Base-by-base conservation (phyloP, 164 flowering plant genomes). In the Dillenia turbinata region DNA sequence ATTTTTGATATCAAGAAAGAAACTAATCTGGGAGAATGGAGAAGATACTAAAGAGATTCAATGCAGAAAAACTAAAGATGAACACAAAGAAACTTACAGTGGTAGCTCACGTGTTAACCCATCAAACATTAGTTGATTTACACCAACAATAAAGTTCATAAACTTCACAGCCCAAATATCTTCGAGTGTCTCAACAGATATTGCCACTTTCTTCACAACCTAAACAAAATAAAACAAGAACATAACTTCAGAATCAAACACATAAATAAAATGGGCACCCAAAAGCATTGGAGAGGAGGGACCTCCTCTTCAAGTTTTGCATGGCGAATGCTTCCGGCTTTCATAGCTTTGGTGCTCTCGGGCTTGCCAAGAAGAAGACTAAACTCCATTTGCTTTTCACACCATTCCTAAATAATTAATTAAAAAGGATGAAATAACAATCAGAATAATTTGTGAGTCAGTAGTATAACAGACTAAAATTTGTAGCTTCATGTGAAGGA, bases 91-190 rank as follows among this genome's bases (percentile, higher is more conserved):
- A 62, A 76, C 98, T 85, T 80, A 92, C 98, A 92, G 19, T 1
- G 88, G 89, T 16, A 92, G 70, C 73, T 92, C 98, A 59, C 95
- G 98, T 10, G 98, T 92, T 69, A 89, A 70, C 54, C 96, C 98
- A 48, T 92, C 88, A 71, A 78, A 76, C 50, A 83, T 19, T 52
- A 89, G 71, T 68, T 89, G 98, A 61, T 92, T 81, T 24, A 65
- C 76, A 46, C 96, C 85, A 60, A 64, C 62, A 17, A 92, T 81
- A 61, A 83, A 92, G 71, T 86, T 83, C 60, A 80, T 52, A 47
- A 92, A 69, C 75, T 76, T 92, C 68, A 83, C 1, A 47, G 92
- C 96, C 94, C 95, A 92, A 52, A 49, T 59, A 67, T 92, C 98
- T 81, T 92, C 98, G 54, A 43, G 17, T 52, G 88, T 57, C 64